Percentiles rank a stretch among this genome's conserved stretches.
Conservation (phyloP, 2,329 filamentous ascomycete species). For the Bipolaris bicolor region DNA sequence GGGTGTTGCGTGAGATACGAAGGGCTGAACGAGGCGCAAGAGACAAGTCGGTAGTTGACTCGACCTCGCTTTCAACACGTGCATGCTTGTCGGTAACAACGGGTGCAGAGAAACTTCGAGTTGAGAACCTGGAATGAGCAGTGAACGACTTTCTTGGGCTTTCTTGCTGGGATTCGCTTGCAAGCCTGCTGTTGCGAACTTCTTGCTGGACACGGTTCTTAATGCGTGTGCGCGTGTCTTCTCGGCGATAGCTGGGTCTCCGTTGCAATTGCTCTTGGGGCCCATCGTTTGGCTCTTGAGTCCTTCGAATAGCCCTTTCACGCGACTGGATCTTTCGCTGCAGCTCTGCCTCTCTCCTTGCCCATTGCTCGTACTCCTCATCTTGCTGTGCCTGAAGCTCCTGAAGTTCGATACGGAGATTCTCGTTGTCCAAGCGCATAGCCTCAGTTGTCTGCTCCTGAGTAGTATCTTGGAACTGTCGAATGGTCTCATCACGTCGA, state of each 20-base stretch:
- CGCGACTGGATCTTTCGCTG: slow-evolving; percentile 44
- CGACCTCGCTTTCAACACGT: slow-evolving; percentile 40
- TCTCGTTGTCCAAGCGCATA: slow-evolving; percentile 50
- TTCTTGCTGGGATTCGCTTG: slow-evolving; percentile 28
- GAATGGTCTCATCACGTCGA: slow-evolving; percentile 49
- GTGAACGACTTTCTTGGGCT: slow-evolving; percentile 35
- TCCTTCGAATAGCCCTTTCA: slow-evolving; percentile 34
- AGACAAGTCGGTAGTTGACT: slow-evolving; percentile 51
- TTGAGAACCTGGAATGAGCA: slow-evolving; percentile 28
- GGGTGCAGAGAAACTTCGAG: slow-evolving; percentile 44
- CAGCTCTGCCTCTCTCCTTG: slow-evolving; percentile 39
- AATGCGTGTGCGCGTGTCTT: slow-evolving; percentile 43
- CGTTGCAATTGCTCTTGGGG: slow-evolving; percentile 30
- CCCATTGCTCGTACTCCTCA: slow-evolving; percentile 43
- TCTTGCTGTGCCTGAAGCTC: slow-evolving; percentile 45
- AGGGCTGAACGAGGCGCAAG: slow-evolving; percentile 42
- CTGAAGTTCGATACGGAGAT: slow-evolving; percentile 48
- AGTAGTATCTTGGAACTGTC: slow-evolving; percentile 45
- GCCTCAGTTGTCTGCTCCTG: slow-evolving; percentile 48
- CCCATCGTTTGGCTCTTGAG: slow-evolving; percentile 36
- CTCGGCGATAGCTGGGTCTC: slow-evolving; percentile 39
- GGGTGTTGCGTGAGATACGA: slow-evolving; percentile 34
- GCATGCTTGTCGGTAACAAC: slow-evolving; percentile 26
- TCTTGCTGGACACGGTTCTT: slow-evolving; percentile 43
- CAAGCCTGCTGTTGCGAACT: slow-evolving; percentile 40